Base-by-base conservation (phyloP, 2,329 filamentous ascomycete genomes). In the Fusarium ambrosium region DNA sequence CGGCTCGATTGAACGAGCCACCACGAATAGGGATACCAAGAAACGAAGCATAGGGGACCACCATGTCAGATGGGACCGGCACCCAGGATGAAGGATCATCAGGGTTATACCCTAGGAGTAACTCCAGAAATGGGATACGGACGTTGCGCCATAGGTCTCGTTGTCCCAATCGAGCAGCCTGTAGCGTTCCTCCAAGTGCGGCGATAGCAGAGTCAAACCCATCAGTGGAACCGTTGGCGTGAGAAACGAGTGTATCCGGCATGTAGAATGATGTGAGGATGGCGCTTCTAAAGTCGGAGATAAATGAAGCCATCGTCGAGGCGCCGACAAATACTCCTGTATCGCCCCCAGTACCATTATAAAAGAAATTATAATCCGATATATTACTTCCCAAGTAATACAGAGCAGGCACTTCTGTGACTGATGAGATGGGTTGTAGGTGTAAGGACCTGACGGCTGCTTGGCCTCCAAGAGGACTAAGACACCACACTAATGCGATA, bases 381-480 rank as follows among this genome's bases (percentile, higher is more conserved):
- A 27, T 32, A 1, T 5, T 0, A 5, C 4, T 36, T 1, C n/a
- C 60, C 18, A 24, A 29, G 41, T 51, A 62, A 27, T 62, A 62
- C 13, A 62, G 2, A 0, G 20, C 41, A 1, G 41, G 41, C 4
- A 34, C 16, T 9, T 51, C 41, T 10, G 22, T 20, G 29, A 3
- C 2, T 22, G 0, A 0, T 13, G 55, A 51, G 6, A 27, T 56
- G 0, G 10, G 32, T 13, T 70, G n/a, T 0, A 61, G 14, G 1
- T 4, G 0, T 2, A 72, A 9, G 0, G 64, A 71, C 0, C 69
- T 64, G 0, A 72, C 51, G 0, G 53, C 53, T 0, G 68, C 69
- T 13, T 72, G 68, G 0, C 69, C 68, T 4, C 59, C 64, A 0
- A 71, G 43, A 14, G 59, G 69, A 0, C 68, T 68, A 0, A 68